Percentiles rank a stretch among this genome's conserved stretches.
Evolutionary conservation across 179 eudicot genomes (phyloP).

Genomic region (Actinidia chinensis): DNA sequence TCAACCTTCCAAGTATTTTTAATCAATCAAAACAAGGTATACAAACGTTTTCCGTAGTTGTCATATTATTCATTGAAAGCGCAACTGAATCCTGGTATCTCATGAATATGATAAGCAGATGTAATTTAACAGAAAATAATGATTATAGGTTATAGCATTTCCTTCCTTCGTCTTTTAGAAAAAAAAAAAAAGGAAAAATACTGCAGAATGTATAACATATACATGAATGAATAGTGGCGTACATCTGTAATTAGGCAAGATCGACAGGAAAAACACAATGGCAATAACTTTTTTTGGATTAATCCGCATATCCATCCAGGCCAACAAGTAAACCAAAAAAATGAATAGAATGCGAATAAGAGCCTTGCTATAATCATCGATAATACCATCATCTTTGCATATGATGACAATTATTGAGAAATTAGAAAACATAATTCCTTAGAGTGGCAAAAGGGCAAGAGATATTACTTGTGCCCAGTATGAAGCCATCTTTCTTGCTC

Average conservation of each 20-base stretch:
- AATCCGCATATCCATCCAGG: no score
- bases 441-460: neutral
- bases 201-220: neutral
- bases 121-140: no score
- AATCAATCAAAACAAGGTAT: neutral
- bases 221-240: neutral
- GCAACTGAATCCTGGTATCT: neutral
- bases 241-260: conserved; percentile 7
- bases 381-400: neutral
- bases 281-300: no score
- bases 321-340: neutral
- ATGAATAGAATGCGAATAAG: neutral
- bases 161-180: neutral
- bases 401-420: neutral
- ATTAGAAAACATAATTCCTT: neutral
- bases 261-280: no score
- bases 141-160: no score
- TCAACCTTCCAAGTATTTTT: neutral
- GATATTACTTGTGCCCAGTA: conserved; percentile 79
- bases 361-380: neutral
- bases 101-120: neutral
- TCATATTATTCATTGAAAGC: neutral
- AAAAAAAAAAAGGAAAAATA: no score
- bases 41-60: neutral
- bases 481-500: conserved; percentile 79